phyloP scores from a whole-genome alignment of 108 stramenopile genomes.

The Halocafeteria seosinensis region DNA sequence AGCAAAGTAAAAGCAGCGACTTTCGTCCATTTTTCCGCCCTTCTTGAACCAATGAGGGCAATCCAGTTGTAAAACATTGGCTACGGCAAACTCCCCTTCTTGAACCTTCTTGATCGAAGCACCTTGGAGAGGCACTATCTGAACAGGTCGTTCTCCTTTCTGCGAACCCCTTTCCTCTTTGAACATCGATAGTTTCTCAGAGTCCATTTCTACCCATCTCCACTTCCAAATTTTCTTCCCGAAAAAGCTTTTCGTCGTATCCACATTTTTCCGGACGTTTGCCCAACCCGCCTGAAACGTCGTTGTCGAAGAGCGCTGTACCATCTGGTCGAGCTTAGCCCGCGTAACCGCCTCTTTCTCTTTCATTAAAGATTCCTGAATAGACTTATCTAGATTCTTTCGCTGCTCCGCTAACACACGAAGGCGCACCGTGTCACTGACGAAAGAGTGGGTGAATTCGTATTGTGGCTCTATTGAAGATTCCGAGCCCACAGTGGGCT shows the following conservation, averaged over 20 bases:
- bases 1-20: background rate
- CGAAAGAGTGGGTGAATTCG: background rate
- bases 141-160: background rate
- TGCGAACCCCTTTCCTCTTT: background rate
- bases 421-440: conserved; percentile 2
- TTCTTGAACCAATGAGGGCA: background rate
- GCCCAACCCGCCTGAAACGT: background rate
- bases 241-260: background rate
- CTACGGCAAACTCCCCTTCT: background rate
- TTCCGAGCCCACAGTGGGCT: background rate
- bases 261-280: background rate
- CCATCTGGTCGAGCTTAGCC: background rate
- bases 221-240: background rate
- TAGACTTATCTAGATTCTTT: background rate
- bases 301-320: background rate
- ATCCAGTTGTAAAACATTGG: background rate
- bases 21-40: background rate
- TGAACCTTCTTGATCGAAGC: background rate
- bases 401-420: background rate
- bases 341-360: background rate
- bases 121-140: background rate
- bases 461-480: background rate
- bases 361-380: background rate
- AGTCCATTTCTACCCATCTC: background rate
- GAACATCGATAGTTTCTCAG: background rate